A percentile compares a stretch with the other conserved stretches of the same genome.
phyloP scores from a whole-genome alignment of 2,329 filamentous ascomycete genomes.

The Fusarium pininemorale region DNA sequence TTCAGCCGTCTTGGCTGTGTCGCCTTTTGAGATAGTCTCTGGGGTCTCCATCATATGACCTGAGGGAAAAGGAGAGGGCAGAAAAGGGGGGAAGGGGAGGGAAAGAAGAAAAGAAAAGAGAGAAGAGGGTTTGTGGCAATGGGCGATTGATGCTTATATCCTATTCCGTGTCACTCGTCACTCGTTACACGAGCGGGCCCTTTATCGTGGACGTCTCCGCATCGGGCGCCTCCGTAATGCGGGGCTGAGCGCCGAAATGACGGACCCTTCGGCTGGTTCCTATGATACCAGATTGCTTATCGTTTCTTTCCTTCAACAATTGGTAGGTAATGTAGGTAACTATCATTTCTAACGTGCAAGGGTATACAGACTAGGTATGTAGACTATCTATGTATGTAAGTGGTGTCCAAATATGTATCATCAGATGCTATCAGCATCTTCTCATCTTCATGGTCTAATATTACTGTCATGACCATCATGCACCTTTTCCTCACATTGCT shows the following conservation, averaged over 20 bases:
- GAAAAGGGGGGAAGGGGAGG: background rate
- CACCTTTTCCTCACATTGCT: slow-evolving; percentile 10
- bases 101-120: background rate
- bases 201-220: slow-evolving; percentile 37
- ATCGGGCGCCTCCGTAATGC: slow-evolving; percentile 38
- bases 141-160: slow-evolving; percentile 16
- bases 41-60: slow-evolving; percentile 26
- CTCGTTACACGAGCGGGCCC: slow-evolving; percentile 24
- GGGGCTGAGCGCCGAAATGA: slow-evolving; percentile 36
- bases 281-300: background rate
- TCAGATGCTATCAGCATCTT: slow-evolving; percentile 37
- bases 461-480: slow-evolving; percentile 38
- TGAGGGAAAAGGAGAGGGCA: background rate
- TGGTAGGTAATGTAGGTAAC: background rate
- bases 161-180: slow-evolving; percentile 23
- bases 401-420: slow-evolving; percentile 21
- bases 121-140: background rate
- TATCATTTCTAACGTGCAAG: background rate
- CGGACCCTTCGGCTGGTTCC: slow-evolving; percentile 19
- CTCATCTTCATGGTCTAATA: slow-evolving; percentile 27
- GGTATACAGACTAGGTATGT: background rate
- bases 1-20: slow-evolving; percentile 41
- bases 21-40: slow-evolving; percentile 41
- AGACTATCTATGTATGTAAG: background rate
- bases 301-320: background rate